These are phyloP conservation scores for Phytopythium mirpurense DNA, from an alignment of 352 stramenopile species.

Conservation along the genomic window DNA sequence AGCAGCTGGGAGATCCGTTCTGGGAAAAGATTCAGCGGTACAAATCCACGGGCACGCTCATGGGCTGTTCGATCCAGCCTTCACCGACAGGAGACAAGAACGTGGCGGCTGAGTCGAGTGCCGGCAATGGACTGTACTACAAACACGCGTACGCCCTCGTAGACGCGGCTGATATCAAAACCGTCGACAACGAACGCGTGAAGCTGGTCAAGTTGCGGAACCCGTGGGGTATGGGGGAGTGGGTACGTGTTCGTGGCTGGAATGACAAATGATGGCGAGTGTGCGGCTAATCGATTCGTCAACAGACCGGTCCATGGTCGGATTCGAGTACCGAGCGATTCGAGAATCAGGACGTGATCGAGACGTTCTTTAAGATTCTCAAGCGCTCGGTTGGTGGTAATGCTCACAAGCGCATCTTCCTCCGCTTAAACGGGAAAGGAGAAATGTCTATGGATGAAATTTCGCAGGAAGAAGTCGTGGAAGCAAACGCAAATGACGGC, in stretches of 20 bases:
- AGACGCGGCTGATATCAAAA: constrained; percentile 69
- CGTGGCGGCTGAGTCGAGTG: constrained; percentile 60
- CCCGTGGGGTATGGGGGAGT: constrained; percentile 90
- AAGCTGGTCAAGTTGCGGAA: constrained; percentile 84
- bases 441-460: constrained; percentile 59
- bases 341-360: constrained; percentile 76
- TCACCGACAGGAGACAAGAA: constrained; percentile 49
- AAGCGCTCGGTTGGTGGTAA: constrained; percentile 63
- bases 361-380: constrained; percentile 69
- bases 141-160: constrained; percentile 88
- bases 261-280: neutral
- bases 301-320: constrained; percentile 76
- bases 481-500: constrained; percentile 83
- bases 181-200: constrained; percentile 37
- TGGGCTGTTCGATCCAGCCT: constrained; percentile 91
- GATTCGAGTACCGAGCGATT: constrained; percentile 73
- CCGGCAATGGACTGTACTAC: constrained; percentile 81
- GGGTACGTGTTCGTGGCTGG: constrained; percentile 32
- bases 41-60: constrained; percentile 80
- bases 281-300: neutral
- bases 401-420: constrained; percentile 56
- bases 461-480: constrained; percentile 64
- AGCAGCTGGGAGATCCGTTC: constrained; percentile 60
- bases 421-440: constrained; percentile 43
- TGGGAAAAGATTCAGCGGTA: constrained; percentile 78